Percentiles rank a stretch among this genome's conserved stretches.
phyloP scores from a whole-genome alignment of 2,329 filamentous ascomycete genomes.

The Cladosporium halotolerans region DNA sequence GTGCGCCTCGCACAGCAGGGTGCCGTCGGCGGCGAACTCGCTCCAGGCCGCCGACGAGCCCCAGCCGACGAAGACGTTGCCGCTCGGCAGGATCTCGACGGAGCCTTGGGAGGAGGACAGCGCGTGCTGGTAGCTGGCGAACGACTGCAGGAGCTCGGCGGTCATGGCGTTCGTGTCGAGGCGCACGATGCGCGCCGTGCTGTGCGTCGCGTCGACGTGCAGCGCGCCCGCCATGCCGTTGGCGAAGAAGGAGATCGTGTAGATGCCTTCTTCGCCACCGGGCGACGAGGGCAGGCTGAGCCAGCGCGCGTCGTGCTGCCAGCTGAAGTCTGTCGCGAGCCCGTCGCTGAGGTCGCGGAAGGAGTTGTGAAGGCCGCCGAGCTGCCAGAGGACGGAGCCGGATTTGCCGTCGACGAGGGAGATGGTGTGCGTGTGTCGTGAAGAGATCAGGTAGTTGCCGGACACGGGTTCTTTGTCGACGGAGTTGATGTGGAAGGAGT shows the following conservation, averaged over 20 bases:
- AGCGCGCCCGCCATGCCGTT: conserved; percentile 46
- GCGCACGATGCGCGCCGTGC: conserved; percentile 38
- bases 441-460: conserved; percentile 45
- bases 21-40: conserved; percentile 39
- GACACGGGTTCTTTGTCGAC: conserved; percentile 41
- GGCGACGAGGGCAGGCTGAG: conserved; percentile 12
- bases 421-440: conserved; percentile 38
- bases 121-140: conserved; percentile 36
- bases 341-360: conserved; percentile 39
- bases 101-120: conserved; percentile 46
- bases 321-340: conserved; percentile 42
- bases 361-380: conserved; percentile 44
- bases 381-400: conserved; percentile 45
- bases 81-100: conserved; percentile 44
- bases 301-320: conserved; percentile 50
- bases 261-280: conserved; percentile 26
- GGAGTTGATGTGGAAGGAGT: conserved; percentile 50
- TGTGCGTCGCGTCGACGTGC: conserved; percentile 28
- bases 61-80: conserved; percentile 49
- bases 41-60: conserved; percentile 46
- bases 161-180: conserved; percentile 36
- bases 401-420: conserved; percentile 39
- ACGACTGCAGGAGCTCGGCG: conserved; percentile 38
- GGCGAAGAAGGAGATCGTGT: conserved; percentile 37
- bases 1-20: conserved; percentile 38